Evolutionary conservation across 805 yeast genomes (phyloP).

Genomic region (Candida qinlingensis): DNA sequence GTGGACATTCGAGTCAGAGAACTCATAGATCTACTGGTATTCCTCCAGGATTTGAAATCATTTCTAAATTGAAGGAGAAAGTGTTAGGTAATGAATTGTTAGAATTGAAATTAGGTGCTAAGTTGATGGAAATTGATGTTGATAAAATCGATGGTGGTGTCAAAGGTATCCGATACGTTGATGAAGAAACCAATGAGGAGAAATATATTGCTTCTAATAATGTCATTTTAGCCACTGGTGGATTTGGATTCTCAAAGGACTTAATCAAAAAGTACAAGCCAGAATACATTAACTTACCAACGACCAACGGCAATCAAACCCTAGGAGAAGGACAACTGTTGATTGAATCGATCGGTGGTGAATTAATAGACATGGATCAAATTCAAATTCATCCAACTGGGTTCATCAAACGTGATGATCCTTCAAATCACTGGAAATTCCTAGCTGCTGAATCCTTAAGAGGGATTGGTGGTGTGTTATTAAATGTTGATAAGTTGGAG

Average conservation of each 20-base stretch:
- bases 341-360: conserved; percentile 42
- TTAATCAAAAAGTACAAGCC: conserved; percentile 41
- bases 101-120: conserved; percentile 34
- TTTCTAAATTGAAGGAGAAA: conserved; percentile 38
- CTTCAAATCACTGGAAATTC: conserved; percentile 41
- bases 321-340: conserved; percentile 55
- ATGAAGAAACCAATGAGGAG: conserved; percentile 23
- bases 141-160: conserved; percentile 25
- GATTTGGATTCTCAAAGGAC: conserved; percentile 39
- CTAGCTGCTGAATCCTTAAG: conserved; percentile 56
- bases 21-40: conserved; percentile 70
- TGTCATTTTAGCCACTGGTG: conserved; percentile 56
- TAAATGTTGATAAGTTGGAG: conserved; percentile 33
- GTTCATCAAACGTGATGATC: conserved; percentile 41
- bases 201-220: conserved; percentile 23
- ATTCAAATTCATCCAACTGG: conserved; percentile 63
- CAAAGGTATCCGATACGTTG: conserved; percentile 37
- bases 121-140: conserved; percentile 30
- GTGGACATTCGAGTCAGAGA: conserved; percentile 77
- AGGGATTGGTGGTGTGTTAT: conserved; percentile 52
- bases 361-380: conserved; percentile 51
- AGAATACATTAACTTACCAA: conserved; percentile 40
- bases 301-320: conserved; percentile 52
- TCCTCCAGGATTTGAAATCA: conserved; percentile 58
- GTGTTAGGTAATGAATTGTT: conserved; percentile 31